Evolutionary conservation across 768 basidiomycete species (phyloP).

Genomic region (Rhodosporidiobolus sp.): DNA sequence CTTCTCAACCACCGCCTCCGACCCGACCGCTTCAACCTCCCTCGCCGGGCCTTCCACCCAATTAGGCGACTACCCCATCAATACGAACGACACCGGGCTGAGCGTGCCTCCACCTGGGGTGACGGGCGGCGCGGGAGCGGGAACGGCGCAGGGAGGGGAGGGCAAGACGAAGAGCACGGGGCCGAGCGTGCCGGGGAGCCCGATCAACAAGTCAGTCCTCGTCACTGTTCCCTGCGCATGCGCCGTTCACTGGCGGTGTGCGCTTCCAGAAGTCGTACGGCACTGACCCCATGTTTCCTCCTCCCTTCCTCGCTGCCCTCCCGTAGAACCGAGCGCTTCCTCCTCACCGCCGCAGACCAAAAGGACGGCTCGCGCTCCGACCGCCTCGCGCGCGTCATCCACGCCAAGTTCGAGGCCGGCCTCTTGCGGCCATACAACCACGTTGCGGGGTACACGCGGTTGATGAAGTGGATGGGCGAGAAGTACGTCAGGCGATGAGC

Average conservation of each 20-base stretch:
- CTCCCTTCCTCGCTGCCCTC: slow-evolving; percentile 41
- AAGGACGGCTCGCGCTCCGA: slow-evolving; percentile 85
- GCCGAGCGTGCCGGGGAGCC: slow-evolving; percentile 31
- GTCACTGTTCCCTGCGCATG: not conserved
- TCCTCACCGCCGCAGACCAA: slow-evolving; percentile 92
- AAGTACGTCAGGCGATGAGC: slow-evolving; percentile 57
- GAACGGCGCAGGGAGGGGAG: slow-evolving; percentile 5
- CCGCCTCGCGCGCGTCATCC: slow-evolving; percentile 82
- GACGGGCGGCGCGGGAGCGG: not conserved
- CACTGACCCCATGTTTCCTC: slow-evolving; percentile 41
- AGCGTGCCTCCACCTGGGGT: not conserved
- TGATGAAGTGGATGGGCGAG: slow-evolving; percentile 91
- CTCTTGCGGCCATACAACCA: slow-evolving; percentile 93
- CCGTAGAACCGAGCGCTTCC: slow-evolving; percentile 74
- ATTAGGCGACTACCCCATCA: slow-evolving; percentile 24
- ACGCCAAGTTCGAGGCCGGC: slow-evolving; percentile 95
- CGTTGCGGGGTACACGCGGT: slow-evolving; percentile 85
- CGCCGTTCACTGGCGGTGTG: not conserved
- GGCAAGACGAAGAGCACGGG: slow-evolving; percentile 16
- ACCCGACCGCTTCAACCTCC: slow-evolving; percentile 55
- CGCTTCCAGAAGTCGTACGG: slow-evolving; percentile 28
- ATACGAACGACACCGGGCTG: slow-evolving; percentile 25
- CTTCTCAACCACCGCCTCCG: slow-evolving; percentile 49
- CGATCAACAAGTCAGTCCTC: slow-evolving; percentile 31
- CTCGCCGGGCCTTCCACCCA: not conserved